These are phyloP conservation scores for Phytophthora melonis DNA, from an alignment of 352 stramenopile species.

Conservation along the genomic window DNA sequence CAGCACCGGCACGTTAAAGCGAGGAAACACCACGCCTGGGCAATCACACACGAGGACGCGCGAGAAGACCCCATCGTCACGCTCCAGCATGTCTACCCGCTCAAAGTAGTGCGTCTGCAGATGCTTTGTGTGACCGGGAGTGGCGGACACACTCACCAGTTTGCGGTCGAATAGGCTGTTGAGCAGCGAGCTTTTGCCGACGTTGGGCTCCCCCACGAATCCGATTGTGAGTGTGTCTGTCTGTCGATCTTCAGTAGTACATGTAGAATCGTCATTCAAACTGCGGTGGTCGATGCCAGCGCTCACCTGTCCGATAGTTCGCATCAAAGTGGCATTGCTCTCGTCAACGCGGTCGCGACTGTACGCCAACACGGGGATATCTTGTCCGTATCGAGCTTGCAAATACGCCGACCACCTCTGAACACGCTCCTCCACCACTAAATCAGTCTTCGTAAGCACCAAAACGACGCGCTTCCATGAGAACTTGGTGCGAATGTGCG, in stretches of 20 bases:
- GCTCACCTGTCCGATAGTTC: constrained; percentile 50
- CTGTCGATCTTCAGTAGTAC: constrained; percentile 91
- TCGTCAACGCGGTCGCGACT: constrained; percentile 68
- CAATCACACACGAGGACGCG: constrained; percentile 82
- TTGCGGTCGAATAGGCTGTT: constrained; percentile 88
- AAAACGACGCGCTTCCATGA: constrained; percentile 94
- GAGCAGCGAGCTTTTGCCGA: constrained; percentile 95
- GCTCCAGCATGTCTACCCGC: constrained; percentile 58
- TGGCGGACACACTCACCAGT: constrained; percentile 83
- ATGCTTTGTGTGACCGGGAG: constrained; percentile 85
- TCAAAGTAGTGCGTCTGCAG: constrained; percentile 85
- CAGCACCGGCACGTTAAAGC: constrained; percentile 69
- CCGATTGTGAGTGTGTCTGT: constrained; percentile 93
- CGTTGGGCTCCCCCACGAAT: constrained; percentile 98
- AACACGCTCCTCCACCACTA: constrained; percentile 89
- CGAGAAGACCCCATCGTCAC: constrained; percentile 26
- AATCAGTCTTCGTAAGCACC: constrained; percentile 99
- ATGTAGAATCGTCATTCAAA: neutral
- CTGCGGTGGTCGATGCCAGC: constrained; percentile 33
- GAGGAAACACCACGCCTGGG: constrained; percentile 83
- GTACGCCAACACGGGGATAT: constrained; percentile 85
- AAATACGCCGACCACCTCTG: constrained; percentile 95
- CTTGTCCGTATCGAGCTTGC: constrained; percentile 80
- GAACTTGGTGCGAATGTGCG: constrained; percentile 49
- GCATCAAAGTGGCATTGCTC: constrained; percentile 58